phyloP scores from a whole-genome alignment of 169 alveolate genomes.

The Eimeria zaria region DNA sequence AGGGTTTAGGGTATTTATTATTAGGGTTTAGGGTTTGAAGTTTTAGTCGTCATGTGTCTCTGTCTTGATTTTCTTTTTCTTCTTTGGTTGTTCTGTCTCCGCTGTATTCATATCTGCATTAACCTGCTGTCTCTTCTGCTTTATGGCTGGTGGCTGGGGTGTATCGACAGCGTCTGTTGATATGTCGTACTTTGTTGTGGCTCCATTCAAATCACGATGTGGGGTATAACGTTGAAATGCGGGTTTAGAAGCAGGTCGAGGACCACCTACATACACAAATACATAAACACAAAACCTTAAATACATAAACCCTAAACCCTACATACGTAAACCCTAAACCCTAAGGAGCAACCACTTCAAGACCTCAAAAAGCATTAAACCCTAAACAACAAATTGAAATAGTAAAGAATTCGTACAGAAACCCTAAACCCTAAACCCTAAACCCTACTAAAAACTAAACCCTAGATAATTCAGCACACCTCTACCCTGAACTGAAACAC shows the following conservation, averaged over 20 bases:
- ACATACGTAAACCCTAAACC: neutral
- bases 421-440: too few species aligned
- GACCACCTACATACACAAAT: slow-evolving; percentile 8
- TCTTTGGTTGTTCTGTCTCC: neutral
- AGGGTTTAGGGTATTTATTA: too few species aligned
- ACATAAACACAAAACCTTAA: neutral
- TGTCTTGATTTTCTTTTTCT: slow-evolving; percentile 13
- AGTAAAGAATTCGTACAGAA: too few species aligned
- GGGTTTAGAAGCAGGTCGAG: slow-evolving; percentile 53
- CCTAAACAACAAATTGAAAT: neutral
- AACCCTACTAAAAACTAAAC: neutral
- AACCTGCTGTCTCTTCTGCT: neutral
- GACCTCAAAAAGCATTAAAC: neutral
- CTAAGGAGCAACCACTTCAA: neutral
- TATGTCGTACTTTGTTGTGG: slow-evolving; percentile 56
- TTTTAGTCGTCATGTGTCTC: neutral
- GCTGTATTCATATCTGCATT: neutral
- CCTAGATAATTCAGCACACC: too few species aligned
- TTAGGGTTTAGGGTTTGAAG: too few species aligned
- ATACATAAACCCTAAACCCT: neutral
- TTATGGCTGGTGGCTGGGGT: neutral
- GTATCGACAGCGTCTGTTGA: slow-evolving; percentile 73
- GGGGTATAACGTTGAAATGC: slow-evolving; percentile 58
- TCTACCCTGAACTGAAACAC: too few species aligned
- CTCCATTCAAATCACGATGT: neutral